A percentile compares a stretch with the other conserved stretches of the same genome.
Conservation (phyloP, 768 basidiomycete species). For the Suillus subluteus region DNA sequence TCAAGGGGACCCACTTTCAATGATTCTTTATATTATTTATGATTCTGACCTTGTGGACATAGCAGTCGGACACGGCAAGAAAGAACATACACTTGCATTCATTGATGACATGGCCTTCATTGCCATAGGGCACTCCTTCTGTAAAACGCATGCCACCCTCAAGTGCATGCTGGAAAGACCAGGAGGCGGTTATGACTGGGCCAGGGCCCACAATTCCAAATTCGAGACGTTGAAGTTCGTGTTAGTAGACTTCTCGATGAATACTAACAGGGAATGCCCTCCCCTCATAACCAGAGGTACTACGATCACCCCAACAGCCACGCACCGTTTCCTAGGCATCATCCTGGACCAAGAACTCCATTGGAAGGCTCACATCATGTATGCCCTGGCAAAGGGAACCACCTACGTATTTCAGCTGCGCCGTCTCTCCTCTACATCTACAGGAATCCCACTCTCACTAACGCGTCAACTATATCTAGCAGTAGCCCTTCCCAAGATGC, state of each 20-base stretch:
- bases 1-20: too few species aligned
- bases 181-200: constrained; percentile 24
- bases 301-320: not conserved
- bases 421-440: not conserved
- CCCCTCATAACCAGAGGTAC: not conserved
- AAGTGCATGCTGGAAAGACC: constrained; percentile 27
- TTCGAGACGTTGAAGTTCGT: constrained; percentile 27
- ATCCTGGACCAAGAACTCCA: constrained; percentile 9
- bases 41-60: too few species aligned
- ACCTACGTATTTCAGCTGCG: not conserved
- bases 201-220: constrained; percentile 21
- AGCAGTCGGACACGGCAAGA: too few species aligned
- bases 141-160: constrained; percentile 13
- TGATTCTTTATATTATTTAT: too few species aligned
- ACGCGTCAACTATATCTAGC: not conserved
- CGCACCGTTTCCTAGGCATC: constrained; percentile 4
- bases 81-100: too few species aligned
- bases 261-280: not conserved
- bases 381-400: not conserved
- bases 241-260: constrained; percentile 18
- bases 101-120: too few species aligned
- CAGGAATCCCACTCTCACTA: not conserved
- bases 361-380: not conserved
- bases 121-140: too few species aligned
- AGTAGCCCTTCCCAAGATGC: constrained; percentile 17